phyloP scores from a whole-genome alignment of 805 yeast genomes.

The Pichia pseudocactophila region DNA sequence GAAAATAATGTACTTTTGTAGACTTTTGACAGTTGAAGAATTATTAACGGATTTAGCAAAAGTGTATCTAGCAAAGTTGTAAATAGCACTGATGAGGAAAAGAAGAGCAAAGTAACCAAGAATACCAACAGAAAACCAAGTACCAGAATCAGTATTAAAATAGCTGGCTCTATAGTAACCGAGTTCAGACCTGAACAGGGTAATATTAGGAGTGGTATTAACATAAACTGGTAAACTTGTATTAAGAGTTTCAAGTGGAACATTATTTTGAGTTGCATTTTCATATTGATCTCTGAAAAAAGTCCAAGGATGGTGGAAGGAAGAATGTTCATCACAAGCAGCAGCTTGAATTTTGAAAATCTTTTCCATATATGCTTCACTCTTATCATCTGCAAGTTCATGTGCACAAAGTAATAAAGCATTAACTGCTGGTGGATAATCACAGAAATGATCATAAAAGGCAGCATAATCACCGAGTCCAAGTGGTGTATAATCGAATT shows the following conservation, averaged over 20 bases:
- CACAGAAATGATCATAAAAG: constrained; percentile 9
- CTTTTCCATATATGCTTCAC: not conserved
- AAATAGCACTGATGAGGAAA: constrained; percentile 28
- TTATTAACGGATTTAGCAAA: constrained; percentile 22
- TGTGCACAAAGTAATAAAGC: constrained; percentile 11
- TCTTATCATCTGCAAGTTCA: constrained; percentile 3
- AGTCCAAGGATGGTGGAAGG: constrained; percentile 14
- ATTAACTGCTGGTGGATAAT: constrained; percentile 16
- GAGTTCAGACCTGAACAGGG: constrained; percentile 1
- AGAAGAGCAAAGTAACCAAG: constrained; percentile 33
- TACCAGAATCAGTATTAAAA: constrained; percentile 21
- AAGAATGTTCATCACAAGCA: constrained; percentile 8
- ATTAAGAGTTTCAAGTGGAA: constrained; percentile 8
- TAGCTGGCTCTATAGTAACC: constrained; percentile 14
- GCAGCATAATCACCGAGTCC: constrained; percentile 1
- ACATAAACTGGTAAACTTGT: constrained; percentile 10
- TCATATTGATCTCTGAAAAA: constrained; percentile 18
- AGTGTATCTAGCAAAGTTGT: constrained; percentile 25
- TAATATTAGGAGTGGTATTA: constrained; percentile 14
- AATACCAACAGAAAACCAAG: constrained; percentile 29
- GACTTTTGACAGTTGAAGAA: constrained; percentile 20
- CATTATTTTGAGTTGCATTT: constrained; percentile 23
- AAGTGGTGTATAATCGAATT: constrained; percentile 11
- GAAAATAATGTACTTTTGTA: constrained; percentile 29
- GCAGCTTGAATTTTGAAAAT: constrained; percentile 3